Percentiles rank a stretch among this genome's conserved stretches.
These are phyloP conservation scores for Phaeolepiota aurea DNA, from an alignment of 768 basidiomycete genomes.

Conservation along the genomic window DNA sequence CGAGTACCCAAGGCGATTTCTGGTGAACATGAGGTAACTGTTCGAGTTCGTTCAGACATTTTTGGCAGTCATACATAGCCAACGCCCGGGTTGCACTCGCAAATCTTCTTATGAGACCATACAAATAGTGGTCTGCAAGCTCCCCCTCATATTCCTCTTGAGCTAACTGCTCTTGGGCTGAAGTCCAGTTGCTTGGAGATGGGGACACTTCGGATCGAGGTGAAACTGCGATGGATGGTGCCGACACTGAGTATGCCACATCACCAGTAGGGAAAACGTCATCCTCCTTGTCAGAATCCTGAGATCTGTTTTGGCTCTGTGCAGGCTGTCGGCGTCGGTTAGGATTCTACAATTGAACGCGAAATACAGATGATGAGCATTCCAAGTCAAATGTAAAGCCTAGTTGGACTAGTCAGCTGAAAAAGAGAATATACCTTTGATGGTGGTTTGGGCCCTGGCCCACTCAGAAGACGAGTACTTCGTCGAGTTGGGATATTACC, in stretches of 20 bases:
- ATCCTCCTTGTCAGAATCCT: constrained; percentile 69
- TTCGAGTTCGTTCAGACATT: constrained; percentile 71
- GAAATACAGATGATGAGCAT: neutral
- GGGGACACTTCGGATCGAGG: constrained; percentile 59
- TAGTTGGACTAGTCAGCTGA: neutral
- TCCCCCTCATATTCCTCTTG: constrained; percentile 65
- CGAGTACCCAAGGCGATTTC: constrained; percentile 68
- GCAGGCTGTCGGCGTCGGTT: constrained; percentile 12
- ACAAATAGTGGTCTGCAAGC: constrained; percentile 76
- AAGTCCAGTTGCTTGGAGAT: constrained; percentile 54
- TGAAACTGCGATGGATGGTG: constrained; percentile 49
- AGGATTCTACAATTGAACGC: neutral
- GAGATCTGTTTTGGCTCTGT: constrained; percentile 55
- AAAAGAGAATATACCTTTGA: constrained; percentile 40
- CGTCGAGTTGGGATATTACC: constrained; percentile 50
- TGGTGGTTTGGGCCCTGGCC: constrained; percentile 39
- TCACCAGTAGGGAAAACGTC: constrained; percentile 38
- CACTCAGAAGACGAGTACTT: constrained; percentile 65
- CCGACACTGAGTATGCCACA: constrained; percentile 52
- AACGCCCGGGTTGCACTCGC: constrained; percentile 72
- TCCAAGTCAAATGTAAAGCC: neutral
- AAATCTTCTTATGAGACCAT: constrained; percentile 73
- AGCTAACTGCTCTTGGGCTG: constrained; percentile 60
- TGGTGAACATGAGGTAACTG: constrained; percentile 68
- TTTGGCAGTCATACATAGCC: constrained; percentile 66